phyloP scores from a whole-genome alignment of 75 land plant genomes.

The Pseudotsuga menziesii region DNA sequence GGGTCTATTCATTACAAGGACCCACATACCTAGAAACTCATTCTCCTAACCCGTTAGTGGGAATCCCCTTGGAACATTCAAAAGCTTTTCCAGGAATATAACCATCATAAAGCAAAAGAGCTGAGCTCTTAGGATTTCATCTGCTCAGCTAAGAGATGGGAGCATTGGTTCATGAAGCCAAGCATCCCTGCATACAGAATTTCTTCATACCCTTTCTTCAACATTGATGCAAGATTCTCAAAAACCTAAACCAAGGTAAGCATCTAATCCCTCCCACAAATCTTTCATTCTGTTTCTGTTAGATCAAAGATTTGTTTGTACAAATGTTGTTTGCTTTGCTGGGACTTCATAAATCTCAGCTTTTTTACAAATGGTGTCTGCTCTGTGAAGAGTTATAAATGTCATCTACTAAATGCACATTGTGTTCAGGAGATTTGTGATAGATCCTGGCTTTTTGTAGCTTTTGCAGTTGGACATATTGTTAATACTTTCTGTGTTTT shows the following conservation, averaged over 20 bases:
- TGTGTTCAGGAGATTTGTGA: background rate
- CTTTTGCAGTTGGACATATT: no score
- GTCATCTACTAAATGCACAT: background rate
- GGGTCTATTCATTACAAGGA: background rate
- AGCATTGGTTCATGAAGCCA: no score
- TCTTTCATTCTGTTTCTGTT: no score
- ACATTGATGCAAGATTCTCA: slow-evolving; percentile 8
- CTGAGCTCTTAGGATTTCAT: background rate
- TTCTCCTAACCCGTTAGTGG: background rate
- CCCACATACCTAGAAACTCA: background rate
- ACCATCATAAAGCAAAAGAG: background rate
- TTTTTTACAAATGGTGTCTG: background rate
- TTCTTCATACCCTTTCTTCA: background rate
- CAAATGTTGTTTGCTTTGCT: background rate
- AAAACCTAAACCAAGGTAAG: background rate
- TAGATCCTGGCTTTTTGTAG: no score
- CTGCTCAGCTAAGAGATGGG: no score
- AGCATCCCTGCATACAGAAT: background rate
- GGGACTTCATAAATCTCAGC: background rate
- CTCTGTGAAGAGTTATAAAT: background rate
- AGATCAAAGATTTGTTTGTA: background rate
- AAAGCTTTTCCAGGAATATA: background rate
- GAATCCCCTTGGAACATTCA: background rate
- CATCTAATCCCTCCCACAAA: no score
- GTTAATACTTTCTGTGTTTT: no score